Percentiles rank a stretch among this genome's conserved stretches.
Conservation (phyloP, 1,284 basidiomycete genomes). For the Sphaerobolus stellatus region DNA sequence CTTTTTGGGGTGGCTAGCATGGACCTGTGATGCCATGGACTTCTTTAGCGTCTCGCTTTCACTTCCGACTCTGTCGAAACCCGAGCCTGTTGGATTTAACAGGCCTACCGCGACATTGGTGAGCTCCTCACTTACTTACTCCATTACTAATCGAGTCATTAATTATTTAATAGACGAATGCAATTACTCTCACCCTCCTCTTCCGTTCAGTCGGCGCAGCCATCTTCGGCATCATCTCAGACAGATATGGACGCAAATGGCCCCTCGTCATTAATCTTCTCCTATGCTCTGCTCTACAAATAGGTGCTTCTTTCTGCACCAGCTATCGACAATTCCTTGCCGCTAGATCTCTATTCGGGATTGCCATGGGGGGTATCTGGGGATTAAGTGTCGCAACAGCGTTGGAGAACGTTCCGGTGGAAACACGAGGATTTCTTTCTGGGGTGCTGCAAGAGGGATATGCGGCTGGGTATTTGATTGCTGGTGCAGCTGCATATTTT, state of each 20-base stretch:
- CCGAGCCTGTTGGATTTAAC: constrained; percentile 3
- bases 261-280: constrained; percentile 79
- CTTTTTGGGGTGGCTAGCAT: constrained; percentile 65
- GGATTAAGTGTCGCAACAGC: constrained; percentile 72
- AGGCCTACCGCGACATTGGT: constrained; percentile 7
- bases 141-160: no score
- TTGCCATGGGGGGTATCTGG: constrained; percentile 88
- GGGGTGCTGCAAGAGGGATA: constrained; percentile 87
- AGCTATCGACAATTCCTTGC: constrained; percentile 70
- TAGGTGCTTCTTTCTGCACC: constrained; percentile 75
- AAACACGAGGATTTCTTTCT: constrained; percentile 81
- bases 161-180: constrained; percentile 76
- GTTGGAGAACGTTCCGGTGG: constrained; percentile 88
- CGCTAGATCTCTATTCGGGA: constrained; percentile 75
- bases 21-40: constrained; percentile 79
- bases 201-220: constrained; percentile 88
- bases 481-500: constrained; percentile 7
- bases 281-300: constrained; percentile 72
- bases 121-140: no score
- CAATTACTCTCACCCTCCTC: constrained; percentile 91
- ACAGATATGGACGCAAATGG: constrained; percentile 92
- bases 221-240: constrained; percentile 78
- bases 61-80: constrained; percentile 51
- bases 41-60: constrained; percentile 85
- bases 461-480: constrained; percentile 60